Evolutionary conservation across 2,329 filamentous ascomycete genomes (phyloP), one percentile per base, ranked within the genome.

Genomic region (Trichophyton rubrum): DNA sequence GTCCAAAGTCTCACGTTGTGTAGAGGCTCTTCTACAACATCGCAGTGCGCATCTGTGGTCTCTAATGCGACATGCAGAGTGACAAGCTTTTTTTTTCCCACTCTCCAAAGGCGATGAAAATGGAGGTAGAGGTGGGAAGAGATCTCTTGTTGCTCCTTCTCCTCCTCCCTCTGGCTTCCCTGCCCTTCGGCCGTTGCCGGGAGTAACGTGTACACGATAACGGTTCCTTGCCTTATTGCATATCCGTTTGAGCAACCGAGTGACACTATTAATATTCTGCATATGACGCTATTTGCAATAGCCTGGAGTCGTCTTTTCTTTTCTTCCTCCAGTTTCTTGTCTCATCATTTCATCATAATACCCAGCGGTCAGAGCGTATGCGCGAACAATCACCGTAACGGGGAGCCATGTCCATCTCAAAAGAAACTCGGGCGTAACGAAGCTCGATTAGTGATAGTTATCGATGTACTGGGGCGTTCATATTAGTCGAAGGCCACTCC

Each of bases 281-380:
- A 55, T 55, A 55, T 55, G 27, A 55, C 51, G 51, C 51, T 55
- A 55, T 55, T 55, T 55, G 51, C 51, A 27, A 55, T 55, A 30
- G 51, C 51, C 33, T 35, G 27, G 51, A 27, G 9, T 6, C 15
- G 6, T 43, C n/a, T 51, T 51, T 33, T n/a, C 15, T n/a, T 30
- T 53, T 55, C 51, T 20, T 55, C 24, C 5, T 35, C 20, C 51
- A 8, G 30, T 20, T 55, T 15, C 51, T 35, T n/a, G 24, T 35
- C 17, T 24, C 22, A 24, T 17, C 15, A 33, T 11, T 13, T 38
- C 24, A 2, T 53, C 49, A 17, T 15, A 38, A 55, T 27, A 15
- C 27, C 27, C 27, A 20, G 9, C 24, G 15, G 15, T 3, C 49
- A 30, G 27, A n/a, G 22, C 22, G 22, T 35, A 55, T 55, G 51